Evolutionary conservation across 805 yeast genomes (phyloP).

Genomic region (Metschnikowia noctiluminum): DNA sequence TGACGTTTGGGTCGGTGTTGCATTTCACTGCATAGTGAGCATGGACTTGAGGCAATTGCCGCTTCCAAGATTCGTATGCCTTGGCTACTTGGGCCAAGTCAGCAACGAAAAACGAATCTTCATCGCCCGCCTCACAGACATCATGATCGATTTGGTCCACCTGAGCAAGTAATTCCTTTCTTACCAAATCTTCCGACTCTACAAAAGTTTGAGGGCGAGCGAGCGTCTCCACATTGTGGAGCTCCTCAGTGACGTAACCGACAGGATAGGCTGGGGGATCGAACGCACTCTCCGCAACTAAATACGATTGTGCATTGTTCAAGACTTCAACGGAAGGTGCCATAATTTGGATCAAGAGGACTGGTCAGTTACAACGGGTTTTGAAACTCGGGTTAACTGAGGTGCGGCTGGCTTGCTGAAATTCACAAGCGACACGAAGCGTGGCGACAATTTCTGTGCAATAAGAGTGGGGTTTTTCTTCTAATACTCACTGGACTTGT

Average conservation of each 20-base stretch:
- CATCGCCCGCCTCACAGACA: slow-evolving; percentile 68
- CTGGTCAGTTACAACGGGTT: no score
- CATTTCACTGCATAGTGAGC: slow-evolving; percentile 97
- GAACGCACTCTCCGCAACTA: not conserved
- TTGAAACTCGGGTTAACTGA: no score
- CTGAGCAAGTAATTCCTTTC: slow-evolving; percentile 36
- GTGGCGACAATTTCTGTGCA: not conserved
- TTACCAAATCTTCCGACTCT: not conserved
- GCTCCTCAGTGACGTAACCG: no score
- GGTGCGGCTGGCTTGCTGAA: no score
- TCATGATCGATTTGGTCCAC: slow-evolving; percentile 49
- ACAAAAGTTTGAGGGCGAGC: not conserved
- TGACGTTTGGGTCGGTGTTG: slow-evolving; percentile 66
- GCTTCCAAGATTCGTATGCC: slow-evolving; percentile 61
- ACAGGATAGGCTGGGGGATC: no score
- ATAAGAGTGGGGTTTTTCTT: not conserved
- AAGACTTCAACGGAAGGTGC: slow-evolving; percentile 10
- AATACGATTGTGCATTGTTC: slow-evolving; percentile 5
- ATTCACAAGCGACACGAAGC: no score
- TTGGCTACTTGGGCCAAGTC: slow-evolving; percentile 72
- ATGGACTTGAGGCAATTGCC: slow-evolving; percentile 63
- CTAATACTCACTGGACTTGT: slow-evolving; percentile 31
- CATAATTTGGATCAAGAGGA: slow-evolving; percentile 3
- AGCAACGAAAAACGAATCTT: slow-evolving; percentile 84
- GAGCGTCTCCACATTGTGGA: not conserved